These are phyloP conservation scores for Malassezia pachydermatis DNA, from an alignment of 1,284 basidiomycete species.

Conservation along the genomic window DNA sequence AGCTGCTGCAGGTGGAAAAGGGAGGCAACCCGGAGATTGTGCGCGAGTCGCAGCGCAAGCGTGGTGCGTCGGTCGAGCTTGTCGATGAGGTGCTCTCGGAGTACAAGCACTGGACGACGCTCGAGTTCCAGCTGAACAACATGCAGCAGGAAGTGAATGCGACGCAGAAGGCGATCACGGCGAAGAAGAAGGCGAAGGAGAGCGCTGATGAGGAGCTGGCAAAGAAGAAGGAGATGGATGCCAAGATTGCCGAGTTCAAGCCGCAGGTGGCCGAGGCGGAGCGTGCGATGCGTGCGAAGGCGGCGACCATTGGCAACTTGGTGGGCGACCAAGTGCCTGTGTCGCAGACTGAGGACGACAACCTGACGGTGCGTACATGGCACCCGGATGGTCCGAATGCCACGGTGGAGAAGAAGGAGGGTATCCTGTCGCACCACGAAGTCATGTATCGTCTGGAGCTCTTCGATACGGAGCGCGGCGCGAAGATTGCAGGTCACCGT, in stretches of 20 bases:
- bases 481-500: constrained; percentile 85
- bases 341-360: constrained; percentile 89
- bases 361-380: constrained; percentile 69
- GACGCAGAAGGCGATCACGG: constrained; percentile 83
- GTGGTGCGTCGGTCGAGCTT: constrained; percentile 74
- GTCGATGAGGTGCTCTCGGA: constrained; percentile 87
- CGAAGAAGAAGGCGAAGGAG: constrained; percentile 89
- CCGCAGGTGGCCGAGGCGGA: constrained; percentile 57
- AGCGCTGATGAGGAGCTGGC: constrained; percentile 73
- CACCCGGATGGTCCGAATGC: constrained; percentile 69
- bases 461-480: constrained; percentile 82
- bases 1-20: constrained; percentile 46
- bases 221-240: constrained; percentile 66
- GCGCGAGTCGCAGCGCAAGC: constrained; percentile 80
- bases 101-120: constrained; percentile 81
- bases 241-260: constrained; percentile 65
- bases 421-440: constrained; percentile 90
- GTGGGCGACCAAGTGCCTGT: constrained; percentile 78
- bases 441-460: constrained; percentile 84
- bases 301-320: constrained; percentile 77
- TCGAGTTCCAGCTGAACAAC: constrained; percentile 71
- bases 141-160: constrained; percentile 74
- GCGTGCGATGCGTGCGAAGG: constrained; percentile 66
- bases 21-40: constrained; percentile 91
- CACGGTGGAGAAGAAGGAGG: constrained; percentile 53